These are phyloP conservation scores for Solanum aculeatissimum DNA, from an alignment of 305 asterid genomes.

Conservation along the genomic window DNA sequence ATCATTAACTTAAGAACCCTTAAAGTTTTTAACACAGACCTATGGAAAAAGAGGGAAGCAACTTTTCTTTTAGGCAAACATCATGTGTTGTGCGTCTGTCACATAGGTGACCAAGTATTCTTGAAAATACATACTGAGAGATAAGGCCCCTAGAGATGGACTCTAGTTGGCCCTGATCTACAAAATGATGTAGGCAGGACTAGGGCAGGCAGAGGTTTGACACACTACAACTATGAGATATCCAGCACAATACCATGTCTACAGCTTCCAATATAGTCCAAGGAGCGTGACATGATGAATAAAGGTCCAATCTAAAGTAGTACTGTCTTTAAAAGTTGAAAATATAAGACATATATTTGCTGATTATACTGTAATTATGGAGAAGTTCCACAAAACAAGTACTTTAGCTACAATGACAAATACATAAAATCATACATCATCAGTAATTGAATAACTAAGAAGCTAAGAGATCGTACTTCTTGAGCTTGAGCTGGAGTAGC, in stretches of 20 bases:
- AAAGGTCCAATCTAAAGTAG: neutral
- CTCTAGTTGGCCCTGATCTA: neutral
- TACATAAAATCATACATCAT: neutral
- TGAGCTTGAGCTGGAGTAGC: constrained; percentile 43
- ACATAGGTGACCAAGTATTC: neutral
- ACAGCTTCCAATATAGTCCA: neutral
- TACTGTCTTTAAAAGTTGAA: neutral
- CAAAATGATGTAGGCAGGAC: neutral
- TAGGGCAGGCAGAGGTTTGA: neutral
- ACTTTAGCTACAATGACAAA: neutral
- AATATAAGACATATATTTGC: neutral
- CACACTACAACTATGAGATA: neutral
- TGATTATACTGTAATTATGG: neutral
- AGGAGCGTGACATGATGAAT: neutral
- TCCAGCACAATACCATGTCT: neutral
- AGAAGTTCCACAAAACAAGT: neutral
- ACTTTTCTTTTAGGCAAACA: neutral
- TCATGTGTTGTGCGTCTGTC: neutral
- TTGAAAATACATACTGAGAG: neutral
- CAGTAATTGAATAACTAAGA: neutral
- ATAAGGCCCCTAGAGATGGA: neutral
- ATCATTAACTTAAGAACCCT: neutral
- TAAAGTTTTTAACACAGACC: neutral
- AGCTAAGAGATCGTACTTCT: constrained; percentile 18
- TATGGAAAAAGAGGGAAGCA: neutral